These are phyloP conservation scores for Ilyonectria robusta DNA, from an alignment of 2,329 filamentous ascomycete genomes.

Conservation along the genomic window DNA sequence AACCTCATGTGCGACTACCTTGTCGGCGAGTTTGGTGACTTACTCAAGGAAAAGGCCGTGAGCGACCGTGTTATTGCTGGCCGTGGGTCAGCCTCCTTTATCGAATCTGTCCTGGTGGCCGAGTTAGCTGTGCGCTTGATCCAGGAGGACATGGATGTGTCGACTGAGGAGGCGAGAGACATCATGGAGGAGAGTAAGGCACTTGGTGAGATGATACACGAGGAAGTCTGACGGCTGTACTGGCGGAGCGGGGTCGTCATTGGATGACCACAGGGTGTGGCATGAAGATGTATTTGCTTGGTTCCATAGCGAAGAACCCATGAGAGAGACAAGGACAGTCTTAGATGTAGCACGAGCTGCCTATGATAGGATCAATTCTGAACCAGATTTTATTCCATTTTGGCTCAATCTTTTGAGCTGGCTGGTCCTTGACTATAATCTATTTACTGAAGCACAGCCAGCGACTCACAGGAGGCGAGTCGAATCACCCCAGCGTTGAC, in stretches of 20 bases:
- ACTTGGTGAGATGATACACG: conserved; percentile 78
- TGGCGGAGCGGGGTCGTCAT: neutral
- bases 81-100: conserved; percentile 76
- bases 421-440: neutral
- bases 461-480: conserved; percentile 56
- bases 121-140: conserved; percentile 73
- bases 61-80: conserved; percentile 76
- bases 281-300: neutral
- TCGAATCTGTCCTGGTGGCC: conserved; percentile 83
- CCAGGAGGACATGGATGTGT: conserved; percentile 68
- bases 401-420: neutral
- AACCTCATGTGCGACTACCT: conserved; percentile 80
- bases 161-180: conserved; percentile 59
- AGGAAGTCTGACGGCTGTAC: conserved; percentile 59
- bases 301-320: neutral
- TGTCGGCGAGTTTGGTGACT: conserved; percentile 70
- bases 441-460: conserved; percentile 51
- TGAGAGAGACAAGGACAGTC: neutral
- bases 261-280: neutral
- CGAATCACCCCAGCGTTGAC: conserved; percentile 46
- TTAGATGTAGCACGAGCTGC: conserved; percentile 2
- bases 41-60: conserved; percentile 73
- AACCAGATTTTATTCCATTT: neutral
- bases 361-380: neutral
- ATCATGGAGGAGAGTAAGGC: conserved; percentile 77